Evolutionary conservation across 2,329 filamentous ascomycete species (phyloP), one percentile per base, ranked within the genome.

Genomic region (Aspergillus caelatus): DNA sequence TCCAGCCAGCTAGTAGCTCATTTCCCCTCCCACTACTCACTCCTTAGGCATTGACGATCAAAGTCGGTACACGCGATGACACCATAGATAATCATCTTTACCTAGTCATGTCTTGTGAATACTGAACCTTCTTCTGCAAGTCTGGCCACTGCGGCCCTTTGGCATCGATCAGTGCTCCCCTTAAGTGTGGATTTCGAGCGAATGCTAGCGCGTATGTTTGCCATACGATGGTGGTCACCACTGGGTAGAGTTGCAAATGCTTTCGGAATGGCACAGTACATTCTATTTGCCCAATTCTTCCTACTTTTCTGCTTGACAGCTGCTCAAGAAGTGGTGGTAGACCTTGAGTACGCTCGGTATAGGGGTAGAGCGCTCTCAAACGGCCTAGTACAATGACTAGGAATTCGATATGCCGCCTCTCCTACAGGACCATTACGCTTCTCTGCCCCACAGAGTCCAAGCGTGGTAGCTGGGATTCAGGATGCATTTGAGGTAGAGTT

Each of bases 341-440:
- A 91, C 65, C 80, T 94, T 26, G 84, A 83, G 3, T 94, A 93
- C 72, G 84, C 88, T 34, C 84, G 81, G 30, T 93, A 93, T 71
- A 76, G 82, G 57, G 91, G 91, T 10, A 76, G 79, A 4, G 72
- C 80, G 1, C 79, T 84, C 1, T 68, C 76, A 0, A 85, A 86
- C 68, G 89, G 88, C 1, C 79, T 93, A 55, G 87, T 85, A 2
- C 84, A 89, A 74, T 94, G 90, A 90, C 83, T 92, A 9, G 91
- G 91, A 1, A 86, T 95, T 66, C 86, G 90, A 50, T 95, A 88
- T 79, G 91, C 91, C 1, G 88, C 89, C 6, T 82, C 91, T 16
- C 91, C 91, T 0, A 62, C 90, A 2, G 89, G 88, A 1, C 70
- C 85, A 7, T 73, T 91, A 64, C 84, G 92, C 23, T 94, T 93